These are phyloP conservation scores for Nitzschia putrida DNA, from an alignment of 108 stramenopile genomes.

Conservation along the genomic window DNA sequence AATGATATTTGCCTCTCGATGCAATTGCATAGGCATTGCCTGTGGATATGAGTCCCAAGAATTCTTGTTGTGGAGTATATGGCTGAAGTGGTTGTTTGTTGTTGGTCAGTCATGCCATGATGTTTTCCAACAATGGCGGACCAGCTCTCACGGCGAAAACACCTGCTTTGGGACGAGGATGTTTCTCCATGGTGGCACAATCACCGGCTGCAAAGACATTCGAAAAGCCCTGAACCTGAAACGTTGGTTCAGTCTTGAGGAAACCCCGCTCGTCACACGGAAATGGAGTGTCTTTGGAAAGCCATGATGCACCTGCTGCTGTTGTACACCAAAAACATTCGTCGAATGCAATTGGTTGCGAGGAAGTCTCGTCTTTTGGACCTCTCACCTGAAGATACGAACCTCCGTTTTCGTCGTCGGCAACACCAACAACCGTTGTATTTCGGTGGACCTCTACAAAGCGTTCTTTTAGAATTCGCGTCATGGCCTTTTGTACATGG, in stretches of 20 bases:
- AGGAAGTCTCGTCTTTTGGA: constrained; percentile 7
- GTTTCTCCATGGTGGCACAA: constrained; percentile 45
- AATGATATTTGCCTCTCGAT: constrained; percentile 44
- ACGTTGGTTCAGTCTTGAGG: constrained; percentile 46
- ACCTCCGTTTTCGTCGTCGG: not conserved
- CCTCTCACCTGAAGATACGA: not conserved
- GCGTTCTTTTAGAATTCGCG: constrained; percentile 50
- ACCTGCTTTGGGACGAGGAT: constrained; percentile 71
- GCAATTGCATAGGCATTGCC: constrained; percentile 66
- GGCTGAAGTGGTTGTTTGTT: constrained; percentile 1
- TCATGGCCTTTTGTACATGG: constrained; percentile 46
- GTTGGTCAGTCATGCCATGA: constrained; percentile 29
- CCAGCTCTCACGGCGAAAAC: constrained; percentile 83
- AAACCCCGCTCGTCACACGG: constrained; percentile 48
- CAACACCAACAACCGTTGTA: constrained; percentile 37
- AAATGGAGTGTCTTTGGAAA: constrained; percentile 43
- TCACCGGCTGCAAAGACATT: constrained; percentile 74
- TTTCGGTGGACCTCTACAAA: constrained; percentile 28
- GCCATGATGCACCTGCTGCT: constrained; percentile 53
- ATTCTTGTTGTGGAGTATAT: constrained; percentile 28
- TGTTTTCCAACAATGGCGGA: constrained; percentile 54
- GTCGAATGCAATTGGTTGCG: constrained; percentile 24
- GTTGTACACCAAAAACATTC: constrained; percentile 60
- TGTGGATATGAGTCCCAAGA: constrained; percentile 67
- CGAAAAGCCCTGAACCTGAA: constrained; percentile 33